Evolutionary conservation across 257 asterid species (phyloP), one percentile per base, ranked within the genome.

Genomic region (Verbena officinalis): DNA sequence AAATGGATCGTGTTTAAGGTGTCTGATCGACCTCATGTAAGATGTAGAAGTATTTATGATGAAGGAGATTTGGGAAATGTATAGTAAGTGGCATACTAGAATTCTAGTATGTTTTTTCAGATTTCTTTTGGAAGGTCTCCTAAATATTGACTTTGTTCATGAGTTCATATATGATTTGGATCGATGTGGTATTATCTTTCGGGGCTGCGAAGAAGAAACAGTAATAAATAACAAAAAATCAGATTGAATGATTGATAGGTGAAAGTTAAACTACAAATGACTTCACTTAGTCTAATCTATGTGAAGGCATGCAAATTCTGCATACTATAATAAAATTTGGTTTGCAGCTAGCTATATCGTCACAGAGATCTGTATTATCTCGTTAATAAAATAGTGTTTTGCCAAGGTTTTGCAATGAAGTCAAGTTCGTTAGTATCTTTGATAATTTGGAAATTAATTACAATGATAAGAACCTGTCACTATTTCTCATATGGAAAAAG

Each of bases 251-350:
- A 12, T 13, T 64, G 53, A 21, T 57, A 10, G 16, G 17, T 64
- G 53, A 21, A 65, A 10, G 16, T 57, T 68, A 42, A 56, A 48
- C 55, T 14, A 24, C 21, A 39, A 24, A n/a, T 65, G 43, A n/a
- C 39, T 38, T 55, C 44, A 49, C 30, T 36, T 14, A 33, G 38
- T 31, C 13, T 64, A 48, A 38, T 36, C 43, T 65, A 36, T 24
- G 53, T 36, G 27, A 36, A 30, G 20, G 10, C 45, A 53, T n/a
- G 19, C 10, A 9, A 19, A 55, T 31, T 48, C 19, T 39, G 34
- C 57, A 33, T 62, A n/a, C n/a, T n/a, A n/a, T n/a, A n/a, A n/a
- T n/a, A n/a, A n/a, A n/a, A n/a, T n/a, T n/a, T n/a, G n/a, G n/a
- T 30, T 34, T 59, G 60, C 59, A 11, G 44, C 53, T 46, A 9